phyloP scores from a whole-genome alignment of 2,329 filamentous ascomycete genomes.

The Knoxdaviesia proteae region DNA sequence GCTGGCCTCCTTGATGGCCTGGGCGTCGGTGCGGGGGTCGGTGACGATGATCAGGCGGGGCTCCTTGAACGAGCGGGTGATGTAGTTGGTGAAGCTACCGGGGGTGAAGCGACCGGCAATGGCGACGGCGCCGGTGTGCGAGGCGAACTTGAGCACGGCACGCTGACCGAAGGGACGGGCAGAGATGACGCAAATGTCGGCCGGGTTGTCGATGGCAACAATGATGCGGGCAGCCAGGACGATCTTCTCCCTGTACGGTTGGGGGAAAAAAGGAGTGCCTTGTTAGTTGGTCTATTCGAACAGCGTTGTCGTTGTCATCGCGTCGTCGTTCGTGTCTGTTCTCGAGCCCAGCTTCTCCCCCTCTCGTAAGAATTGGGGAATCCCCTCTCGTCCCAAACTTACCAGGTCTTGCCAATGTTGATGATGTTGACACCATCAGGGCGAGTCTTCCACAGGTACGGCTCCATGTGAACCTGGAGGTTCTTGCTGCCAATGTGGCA shows the following conservation, averaged over 20 bases:
- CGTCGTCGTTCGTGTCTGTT: neutral
- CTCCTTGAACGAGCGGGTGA: conserved; percentile 99
- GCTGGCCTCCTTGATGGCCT: conserved; percentile 99
- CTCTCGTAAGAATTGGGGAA: neutral
- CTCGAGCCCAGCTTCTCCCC: neutral
- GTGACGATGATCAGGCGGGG: conserved; percentile 98
- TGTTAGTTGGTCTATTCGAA: too few relatives aligned
- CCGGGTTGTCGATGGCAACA: conserved; percentile 96
- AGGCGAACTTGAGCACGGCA: conserved; percentile 98
- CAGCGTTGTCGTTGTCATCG: too few relatives aligned
- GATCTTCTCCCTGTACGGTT: conserved; percentile 76
- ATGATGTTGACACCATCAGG: conserved; percentile 96
- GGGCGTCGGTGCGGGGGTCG: conserved; percentile 97
- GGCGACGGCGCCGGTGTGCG: conserved; percentile 92
- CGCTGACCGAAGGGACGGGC: conserved; percentile 99
- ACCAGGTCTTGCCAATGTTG: conserved; percentile 99
- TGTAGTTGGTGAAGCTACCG: conserved; percentile 99
- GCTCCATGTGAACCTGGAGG: conserved; percentile 98
- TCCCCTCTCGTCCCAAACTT: conserved; percentile 16
- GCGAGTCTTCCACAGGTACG: conserved; percentile 99
- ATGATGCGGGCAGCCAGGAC: conserved; percentile 97
- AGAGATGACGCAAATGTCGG: conserved; percentile 98
- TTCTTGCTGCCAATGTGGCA: conserved; percentile 97
- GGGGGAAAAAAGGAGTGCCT: too few relatives aligned
- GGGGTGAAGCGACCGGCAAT: conserved; percentile 99